Conservation (phyloP, 2,329 filamentous ascomycete species). For the Colletotrichum abscissum region DNA sequence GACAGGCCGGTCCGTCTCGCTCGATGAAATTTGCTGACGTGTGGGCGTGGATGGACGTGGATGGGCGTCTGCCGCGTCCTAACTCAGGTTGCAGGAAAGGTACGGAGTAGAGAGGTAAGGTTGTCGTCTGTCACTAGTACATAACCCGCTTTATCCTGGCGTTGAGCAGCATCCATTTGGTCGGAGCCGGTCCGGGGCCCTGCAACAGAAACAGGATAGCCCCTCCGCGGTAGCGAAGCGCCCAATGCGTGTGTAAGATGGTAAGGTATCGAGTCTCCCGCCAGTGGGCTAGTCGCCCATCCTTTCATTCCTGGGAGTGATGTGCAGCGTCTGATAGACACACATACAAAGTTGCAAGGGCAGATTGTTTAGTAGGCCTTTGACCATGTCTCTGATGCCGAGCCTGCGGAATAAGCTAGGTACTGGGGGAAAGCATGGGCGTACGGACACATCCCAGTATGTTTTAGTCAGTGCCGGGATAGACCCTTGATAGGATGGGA, state of each 20-base stretch:
- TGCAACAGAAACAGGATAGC: background rate
- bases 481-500: background rate
- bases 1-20: background rate
- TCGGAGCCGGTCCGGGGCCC: background rate
- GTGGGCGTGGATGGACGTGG: background rate
- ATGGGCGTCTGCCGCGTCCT: background rate
- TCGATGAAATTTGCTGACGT: background rate
- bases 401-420: background rate
- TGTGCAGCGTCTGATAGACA: background rate
- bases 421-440: background rate
- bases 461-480: background rate
- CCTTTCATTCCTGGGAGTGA: slow-evolving; percentile 1
- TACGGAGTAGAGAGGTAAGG: background rate
- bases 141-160: background rate
- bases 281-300: background rate
- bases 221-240: background rate
- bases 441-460: background rate
- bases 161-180: background rate
- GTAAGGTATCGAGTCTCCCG: background rate
- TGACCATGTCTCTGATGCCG: background rate
- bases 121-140: background rate
- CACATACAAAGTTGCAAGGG: background rate
- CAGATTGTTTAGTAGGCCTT: background rate
- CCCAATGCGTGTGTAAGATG: background rate
- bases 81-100: background rate